Percentiles rank a stretch among this genome's conserved stretches.
Conservation (phyloP, 495 filamentous ascomycete species). For the Daldinia childiae region DNA sequence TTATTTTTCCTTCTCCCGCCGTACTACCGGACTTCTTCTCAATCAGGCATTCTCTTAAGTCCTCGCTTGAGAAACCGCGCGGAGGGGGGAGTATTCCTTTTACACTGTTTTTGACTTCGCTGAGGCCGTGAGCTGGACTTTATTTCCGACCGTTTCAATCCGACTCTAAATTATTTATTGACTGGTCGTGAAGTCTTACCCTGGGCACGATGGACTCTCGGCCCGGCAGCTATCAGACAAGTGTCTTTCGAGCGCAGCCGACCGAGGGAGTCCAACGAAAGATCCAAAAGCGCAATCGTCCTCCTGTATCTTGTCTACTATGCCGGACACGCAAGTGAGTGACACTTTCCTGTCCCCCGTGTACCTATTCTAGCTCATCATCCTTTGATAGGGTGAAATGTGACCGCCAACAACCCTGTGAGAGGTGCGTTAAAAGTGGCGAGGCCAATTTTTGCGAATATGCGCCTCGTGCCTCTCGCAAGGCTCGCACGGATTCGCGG, state of each 20-base stretch:
- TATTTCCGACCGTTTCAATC: constrained; percentile 14
- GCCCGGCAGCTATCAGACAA: constrained; percentile 46
- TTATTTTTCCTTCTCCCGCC: constrained; percentile 12
- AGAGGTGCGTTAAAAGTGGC: constrained; percentile 55
- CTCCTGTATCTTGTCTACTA: constrained; percentile 52
- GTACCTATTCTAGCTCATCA: constrained; percentile 21
- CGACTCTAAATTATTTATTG: background rate
- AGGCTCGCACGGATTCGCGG: constrained; percentile 39
- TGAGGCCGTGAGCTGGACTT: constrained; percentile 13
- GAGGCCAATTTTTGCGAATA: constrained; percentile 54
- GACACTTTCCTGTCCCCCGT: constrained; percentile 14
- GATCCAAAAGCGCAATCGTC: constrained; percentile 52
- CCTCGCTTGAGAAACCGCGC: constrained; percentile 21
- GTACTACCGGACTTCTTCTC: constrained; percentile 37
- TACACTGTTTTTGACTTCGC: constrained; percentile 20
- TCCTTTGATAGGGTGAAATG: constrained; percentile 54
- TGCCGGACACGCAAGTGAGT: constrained; percentile 56
- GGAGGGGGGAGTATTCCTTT: constrained; percentile 28
- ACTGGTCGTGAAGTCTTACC: background rate
- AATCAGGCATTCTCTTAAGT: constrained; percentile 41
- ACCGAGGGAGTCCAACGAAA: constrained; percentile 45
- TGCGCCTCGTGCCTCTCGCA: constrained; percentile 50
- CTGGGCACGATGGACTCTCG: constrained; percentile 40
- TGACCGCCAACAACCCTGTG: constrained; percentile 56
- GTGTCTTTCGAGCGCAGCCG: constrained; percentile 50